Evolutionary conservation across 768 basidiomycete species (phyloP), one percentile per base, ranked within the genome.

Genomic region (Naganishia antarctica): DNA sequence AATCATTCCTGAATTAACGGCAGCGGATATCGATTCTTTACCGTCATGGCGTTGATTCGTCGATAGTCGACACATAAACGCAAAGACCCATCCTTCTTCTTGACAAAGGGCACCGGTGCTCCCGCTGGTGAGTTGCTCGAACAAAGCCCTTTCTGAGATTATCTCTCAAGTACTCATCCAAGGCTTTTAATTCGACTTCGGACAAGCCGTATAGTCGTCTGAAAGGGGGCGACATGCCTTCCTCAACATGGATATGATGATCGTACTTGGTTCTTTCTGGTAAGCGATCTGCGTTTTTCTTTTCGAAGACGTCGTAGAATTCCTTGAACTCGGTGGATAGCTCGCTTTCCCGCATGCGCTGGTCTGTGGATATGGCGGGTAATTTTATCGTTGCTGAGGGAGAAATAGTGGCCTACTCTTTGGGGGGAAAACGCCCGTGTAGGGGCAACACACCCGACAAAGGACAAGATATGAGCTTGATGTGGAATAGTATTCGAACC

Each of bases 31-130:
- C 41, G 32, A 50, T 69, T 59, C 50, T 64, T 16, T n/a, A n/a
- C 49, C 3, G 62, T 69, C 57, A 66, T 63, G 31, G 85, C 87
- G 16, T 90, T 75, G 87, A 90, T 72, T 86, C 88, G 75, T 3
- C 85, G 49, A 70, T 73, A 60, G 68, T 70, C 44, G 4, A 70
- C 68, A 32, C 68, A 70, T 0, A 72, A 61, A 16, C 72, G 60
- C 0, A 73, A 61, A 23, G 58, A 34, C 23, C 68, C 64, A 43
- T 73, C 66, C 61, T 67, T 66, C 53, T 73, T 74, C 50, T 16
- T 23, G 57, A 70, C 68, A 60, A 75, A 75, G 15, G 73, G 65
- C 51, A 71, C 66, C 4, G 73, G 69, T 3, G 71, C 50, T n/a
- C 34, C 69, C 25, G 63, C 64, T 7, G 72, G 59, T 0, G 70